A percentile compares a stretch with the other conserved stretches of the same genome.
Conservation (phyloP, 306 rosid species). For the Ammopiptanthus mongolicus region DNA sequence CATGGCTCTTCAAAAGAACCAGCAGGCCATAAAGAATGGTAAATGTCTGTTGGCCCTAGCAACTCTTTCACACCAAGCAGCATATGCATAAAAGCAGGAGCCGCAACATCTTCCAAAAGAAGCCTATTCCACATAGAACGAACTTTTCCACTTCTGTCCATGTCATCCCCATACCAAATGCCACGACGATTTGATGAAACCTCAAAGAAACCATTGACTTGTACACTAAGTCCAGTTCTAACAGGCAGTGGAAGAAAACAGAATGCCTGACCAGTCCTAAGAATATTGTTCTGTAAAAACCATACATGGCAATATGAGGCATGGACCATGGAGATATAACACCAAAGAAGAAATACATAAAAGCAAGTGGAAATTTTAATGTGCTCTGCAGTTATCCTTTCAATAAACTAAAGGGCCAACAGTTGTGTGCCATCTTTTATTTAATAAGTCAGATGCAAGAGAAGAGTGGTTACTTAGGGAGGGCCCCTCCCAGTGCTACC, state of each 20-base stretch:
- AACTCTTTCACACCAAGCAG: constrained; percentile 60
- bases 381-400: constrained; percentile 15
- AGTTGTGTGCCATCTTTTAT: neutral
- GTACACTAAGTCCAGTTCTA: constrained; percentile 83
- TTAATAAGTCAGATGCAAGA: neutral
- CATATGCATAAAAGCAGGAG: constrained; percentile 72
- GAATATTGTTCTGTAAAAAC: constrained; percentile 60
- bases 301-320: constrained; percentile 35
- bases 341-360: constrained; percentile 14
- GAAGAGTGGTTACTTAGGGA: neutral
- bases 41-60: constrained; percentile 57
- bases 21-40: constrained; percentile 84
- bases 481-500: constrained; percentile 1
- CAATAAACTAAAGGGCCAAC: neutral
- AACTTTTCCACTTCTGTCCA: constrained; percentile 96
- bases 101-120: constrained; percentile 82
- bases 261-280: constrained; percentile 82
- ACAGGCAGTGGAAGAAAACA: constrained; percentile 97
- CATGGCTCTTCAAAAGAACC: constrained; percentile 98
- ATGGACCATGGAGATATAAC: constrained; percentile 17
- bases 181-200: constrained; percentile 98
- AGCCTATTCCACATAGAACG: constrained; percentile 95
- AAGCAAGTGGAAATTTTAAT: constrained; percentile 2
- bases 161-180: constrained; percentile 98
- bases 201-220: constrained; percentile 96